phyloP scores from a whole-genome alignment of 176 grass and related monocot genomes.

The Eremochloa ophiuroides region DNA sequence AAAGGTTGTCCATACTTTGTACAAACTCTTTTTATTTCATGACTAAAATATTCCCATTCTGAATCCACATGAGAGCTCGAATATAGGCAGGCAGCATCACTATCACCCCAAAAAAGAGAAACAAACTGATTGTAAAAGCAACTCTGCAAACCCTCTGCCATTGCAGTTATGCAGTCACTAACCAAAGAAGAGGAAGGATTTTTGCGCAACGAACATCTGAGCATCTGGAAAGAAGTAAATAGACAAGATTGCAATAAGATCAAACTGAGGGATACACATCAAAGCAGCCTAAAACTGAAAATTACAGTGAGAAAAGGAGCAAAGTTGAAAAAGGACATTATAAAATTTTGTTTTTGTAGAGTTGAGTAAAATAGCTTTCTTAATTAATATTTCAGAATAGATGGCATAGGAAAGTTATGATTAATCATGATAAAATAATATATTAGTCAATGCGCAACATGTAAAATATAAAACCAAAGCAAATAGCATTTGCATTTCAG shows the following conservation, averaged over 20 bases:
- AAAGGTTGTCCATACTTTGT: slow-evolving; percentile 41
- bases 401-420: not conserved
- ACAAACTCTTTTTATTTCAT: slow-evolving; percentile 64
- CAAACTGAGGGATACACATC: slow-evolving; percentile 19
- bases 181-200: slow-evolving; percentile 74
- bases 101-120: slow-evolving; percentile 75
- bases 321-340: not conserved
- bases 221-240: slow-evolving; percentile 54
- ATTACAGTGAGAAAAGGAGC: not conserved
- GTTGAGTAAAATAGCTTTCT: not conserved
- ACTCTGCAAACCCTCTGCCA: slow-evolving; percentile 77
- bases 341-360: not conserved
- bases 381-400: not conserved
- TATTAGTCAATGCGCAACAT: not conserved
- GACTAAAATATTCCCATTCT: slow-evolving; percentile 87
- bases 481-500: not conserved
- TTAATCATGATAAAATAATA: not conserved
- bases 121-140: slow-evolving; percentile 70
- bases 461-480: not conserved
- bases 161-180: slow-evolving; percentile 82
- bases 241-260: slow-evolving; percentile 29
- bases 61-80: slow-evolving; percentile 52
- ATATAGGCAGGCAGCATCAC: slow-evolving; percentile 51
- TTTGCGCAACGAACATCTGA: slow-evolving; percentile 71
- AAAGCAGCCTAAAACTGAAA: slow-evolving; percentile 2